Conservation (phyloP, 352 stramenopile genomes). For the Paralagenidium karlingii region DNA sequence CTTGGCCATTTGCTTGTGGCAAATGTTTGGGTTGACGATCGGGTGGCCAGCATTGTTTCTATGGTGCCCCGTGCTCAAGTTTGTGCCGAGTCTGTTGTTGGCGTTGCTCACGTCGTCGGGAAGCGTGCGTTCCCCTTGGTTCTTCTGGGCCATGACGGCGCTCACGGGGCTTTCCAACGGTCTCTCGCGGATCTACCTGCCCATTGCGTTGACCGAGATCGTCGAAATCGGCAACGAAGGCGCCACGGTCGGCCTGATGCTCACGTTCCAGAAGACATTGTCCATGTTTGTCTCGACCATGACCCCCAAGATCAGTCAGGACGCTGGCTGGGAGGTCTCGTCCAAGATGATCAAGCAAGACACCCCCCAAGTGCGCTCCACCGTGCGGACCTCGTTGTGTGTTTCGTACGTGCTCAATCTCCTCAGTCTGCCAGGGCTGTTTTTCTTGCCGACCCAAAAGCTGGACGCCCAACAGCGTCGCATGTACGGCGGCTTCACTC, state of each 20-base stretch:
- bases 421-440: slow-evolving; percentile 37
- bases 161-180: slow-evolving; percentile 36
- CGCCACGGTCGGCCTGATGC: slow-evolving; percentile 38
- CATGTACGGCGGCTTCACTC: slow-evolving; percentile 31
- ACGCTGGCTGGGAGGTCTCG: too few relatives aligned
- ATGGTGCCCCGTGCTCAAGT: neutral
- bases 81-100: slow-evolving; percentile 24
- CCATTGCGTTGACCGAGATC: slow-evolving; percentile 54
- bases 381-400: slow-evolving; percentile 54
- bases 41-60: neutral
- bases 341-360: too few relatives aligned
- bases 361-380: too few relatives aligned
- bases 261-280: slow-evolving; percentile 40
- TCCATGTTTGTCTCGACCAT: slow-evolving; percentile 22
- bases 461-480: slow-evolving; percentile 30
- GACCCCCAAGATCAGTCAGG: slow-evolving; percentile 37
- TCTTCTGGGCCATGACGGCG: slow-evolving; percentile 38
- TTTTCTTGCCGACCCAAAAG: slow-evolving; percentile 23
- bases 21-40: neutral
- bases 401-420: slow-evolving; percentile 41
- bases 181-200: slow-evolving; percentile 31
- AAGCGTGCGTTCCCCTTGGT: slow-evolving; percentile 37
- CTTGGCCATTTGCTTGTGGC: too few relatives aligned
- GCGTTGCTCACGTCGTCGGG: slow-evolving; percentile 29
- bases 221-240: slow-evolving; percentile 50